Evolutionary conservation across 768 basidiomycete genomes (phyloP).

Genomic region (Kwoniella pini): DNA sequence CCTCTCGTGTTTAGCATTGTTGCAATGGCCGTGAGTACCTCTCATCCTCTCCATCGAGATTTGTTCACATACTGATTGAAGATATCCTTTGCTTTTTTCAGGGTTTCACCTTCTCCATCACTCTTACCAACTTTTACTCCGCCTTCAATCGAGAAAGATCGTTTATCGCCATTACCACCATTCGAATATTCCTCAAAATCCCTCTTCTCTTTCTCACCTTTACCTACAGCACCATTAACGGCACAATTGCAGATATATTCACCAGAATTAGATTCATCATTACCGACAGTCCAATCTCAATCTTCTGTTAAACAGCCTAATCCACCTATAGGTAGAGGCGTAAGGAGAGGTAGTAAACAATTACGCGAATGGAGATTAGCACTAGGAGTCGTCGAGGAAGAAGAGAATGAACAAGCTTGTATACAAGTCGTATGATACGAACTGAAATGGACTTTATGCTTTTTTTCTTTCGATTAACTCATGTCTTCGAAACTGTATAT

Average conservation of each 20-base stretch:
- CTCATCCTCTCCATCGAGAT: background rate
- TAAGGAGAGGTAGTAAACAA: constrained; percentile 15
- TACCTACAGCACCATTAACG: constrained; percentile 2
- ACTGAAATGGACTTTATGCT: too few relatives aligned
- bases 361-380: constrained; percentile 18
- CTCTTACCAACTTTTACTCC: constrained; percentile 22
- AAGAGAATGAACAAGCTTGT: constrained; percentile 10
- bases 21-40: constrained; percentile 35
- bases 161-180: constrained; percentile 14
- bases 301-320: background rate
- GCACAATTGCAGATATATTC: constrained; percentile 9
- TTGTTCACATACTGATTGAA: background rate
- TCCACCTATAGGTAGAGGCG: background rate
- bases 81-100: background rate
- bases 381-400: constrained; percentile 20
- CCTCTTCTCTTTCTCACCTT: constrained; percentile 5
- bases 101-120: constrained; percentile 6
- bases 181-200: constrained; percentile 6
- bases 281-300: background rate
- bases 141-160: constrained; percentile 16
- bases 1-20: constrained; percentile 29
- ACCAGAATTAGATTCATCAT: background rate
- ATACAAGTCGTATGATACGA: constrained; percentile 6
- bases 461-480: too few relatives aligned
- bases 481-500: too few relatives aligned